phyloP scores from a whole-genome alignment of 2,329 filamentous ascomycete species.

The Penicillium oxalicum region DNA sequence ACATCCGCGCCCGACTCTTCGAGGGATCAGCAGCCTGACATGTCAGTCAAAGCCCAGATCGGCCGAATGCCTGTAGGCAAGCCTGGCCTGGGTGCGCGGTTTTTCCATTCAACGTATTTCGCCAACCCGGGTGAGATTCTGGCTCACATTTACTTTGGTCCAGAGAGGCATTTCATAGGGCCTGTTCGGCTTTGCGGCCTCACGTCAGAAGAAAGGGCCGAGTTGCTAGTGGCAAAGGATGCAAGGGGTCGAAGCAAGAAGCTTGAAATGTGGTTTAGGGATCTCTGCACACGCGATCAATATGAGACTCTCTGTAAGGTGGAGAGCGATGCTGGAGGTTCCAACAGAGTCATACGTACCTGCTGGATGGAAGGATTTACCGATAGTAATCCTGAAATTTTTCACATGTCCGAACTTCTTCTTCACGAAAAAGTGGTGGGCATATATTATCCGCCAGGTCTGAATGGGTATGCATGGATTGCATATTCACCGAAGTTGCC shows the following conservation, averaged over 20 bases:
- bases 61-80: constrained; percentile 5
- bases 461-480: constrained; percentile 19
- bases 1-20: too few species aligned
- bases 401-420: constrained; percentile 24
- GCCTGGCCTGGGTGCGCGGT: neutral
- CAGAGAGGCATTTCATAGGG: constrained; percentile 25
- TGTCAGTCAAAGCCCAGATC: constrained; percentile 5
- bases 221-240: constrained; percentile 13
- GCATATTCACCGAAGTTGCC: constrained; percentile 24
- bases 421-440: constrained; percentile 22
- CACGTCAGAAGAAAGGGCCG: neutral
- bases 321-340: constrained; percentile 16
- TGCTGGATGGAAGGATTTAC: constrained; percentile 32
- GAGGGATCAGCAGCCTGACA: neutral
- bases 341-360: constrained; percentile 13
- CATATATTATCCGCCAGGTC: constrained; percentile 21
- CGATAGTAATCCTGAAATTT: constrained; percentile 26
- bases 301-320: constrained; percentile 23
- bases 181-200: constrained; percentile 27
- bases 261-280: constrained; percentile 29
- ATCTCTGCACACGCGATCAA: constrained; percentile 26
- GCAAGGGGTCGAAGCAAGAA: neutral
- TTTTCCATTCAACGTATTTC: constrained; percentile 5
- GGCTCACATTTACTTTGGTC: constrained; percentile 27
- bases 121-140: constrained; percentile 25